A percentile compares a stretch with the other conserved stretches of the same genome.
These are phyloP conservation scores for Graphiopsis chlorocephala DNA, from an alignment of 2,329 filamentous ascomycete species.

Conservation along the genomic window DNA sequence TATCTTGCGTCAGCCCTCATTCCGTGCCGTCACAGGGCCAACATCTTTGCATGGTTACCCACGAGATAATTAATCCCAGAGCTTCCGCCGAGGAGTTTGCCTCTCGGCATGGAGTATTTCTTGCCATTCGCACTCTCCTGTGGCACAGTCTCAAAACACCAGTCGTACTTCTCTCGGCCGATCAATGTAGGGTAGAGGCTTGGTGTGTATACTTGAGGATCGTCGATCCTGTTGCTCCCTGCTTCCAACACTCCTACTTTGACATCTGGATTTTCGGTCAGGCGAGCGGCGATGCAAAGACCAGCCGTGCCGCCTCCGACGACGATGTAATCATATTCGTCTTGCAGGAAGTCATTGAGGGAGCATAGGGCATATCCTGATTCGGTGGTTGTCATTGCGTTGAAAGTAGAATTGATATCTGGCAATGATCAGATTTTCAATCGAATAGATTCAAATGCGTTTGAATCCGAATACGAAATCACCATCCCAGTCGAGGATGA, in stretches of 20 bases:
- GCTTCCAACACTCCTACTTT: slow-evolving; percentile 36
- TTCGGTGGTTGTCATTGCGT: neutral
- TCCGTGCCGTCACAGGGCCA: neutral
- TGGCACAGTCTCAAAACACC: slow-evolving; percentile 30
- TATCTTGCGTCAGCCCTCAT: neutral
- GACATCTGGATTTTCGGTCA: slow-evolving; percentile 32
- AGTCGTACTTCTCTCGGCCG: slow-evolving; percentile 35
- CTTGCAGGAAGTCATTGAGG: slow-evolving; percentile 26
- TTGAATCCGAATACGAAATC: neutral
- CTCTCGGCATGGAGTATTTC: slow-evolving; percentile 34
- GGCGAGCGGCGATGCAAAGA: slow-evolving; percentile 30
- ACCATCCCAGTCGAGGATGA: neutral
- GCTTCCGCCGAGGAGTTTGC: slow-evolving; percentile 39
- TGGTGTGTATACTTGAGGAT: slow-evolving; percentile 35
- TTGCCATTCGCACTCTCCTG: slow-evolving; percentile 29
- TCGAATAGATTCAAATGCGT: neutral
- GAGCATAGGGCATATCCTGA: slow-evolving; percentile 26
- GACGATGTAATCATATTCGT: slow-evolving; percentile 32
- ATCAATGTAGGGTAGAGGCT: slow-evolving; percentile 33
- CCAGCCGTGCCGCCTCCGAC: slow-evolving; percentile 35
- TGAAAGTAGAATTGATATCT: neutral
- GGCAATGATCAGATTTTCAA: neutral
- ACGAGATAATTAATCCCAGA: slow-evolving; percentile 40
- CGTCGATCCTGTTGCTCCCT: slow-evolving; percentile 26
- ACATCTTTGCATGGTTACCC: neutral